These are phyloP conservation scores for Leishmania martiniquensis DNA, from an alignment of 208 protist genomes.

Conservation along the genomic window DNA sequence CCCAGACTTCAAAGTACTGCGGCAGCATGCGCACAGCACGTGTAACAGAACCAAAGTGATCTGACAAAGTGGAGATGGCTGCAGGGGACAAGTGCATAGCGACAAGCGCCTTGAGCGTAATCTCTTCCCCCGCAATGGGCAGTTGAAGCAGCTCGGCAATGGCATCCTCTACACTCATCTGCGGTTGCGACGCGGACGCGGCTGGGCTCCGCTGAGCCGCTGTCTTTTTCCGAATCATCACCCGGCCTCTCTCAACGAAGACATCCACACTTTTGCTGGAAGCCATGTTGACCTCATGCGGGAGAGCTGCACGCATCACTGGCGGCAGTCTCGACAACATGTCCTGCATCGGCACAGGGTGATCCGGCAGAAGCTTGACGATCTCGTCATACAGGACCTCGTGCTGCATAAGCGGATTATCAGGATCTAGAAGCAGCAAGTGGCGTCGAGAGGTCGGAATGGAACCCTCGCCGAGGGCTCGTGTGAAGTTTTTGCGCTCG, in stretches of 20 bases:
- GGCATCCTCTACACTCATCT: conserved; percentile 71
- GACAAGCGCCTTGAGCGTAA: conserved; percentile 45
- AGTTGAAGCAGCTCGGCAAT: conserved; percentile 66
- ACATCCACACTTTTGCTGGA: conserved; percentile 36
- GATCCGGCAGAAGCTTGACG: conserved; percentile 56
- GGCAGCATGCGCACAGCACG: conserved; percentile 59
- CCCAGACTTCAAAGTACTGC: conserved; percentile 59
- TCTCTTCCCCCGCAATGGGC: conserved; percentile 55
- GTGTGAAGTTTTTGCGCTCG: conserved; percentile 43
- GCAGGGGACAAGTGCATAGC: conserved; percentile 45
- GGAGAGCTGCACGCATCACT: conserved; percentile 65
- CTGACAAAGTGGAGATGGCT: conserved; percentile 42
- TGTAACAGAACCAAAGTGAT: conserved; percentile 61
- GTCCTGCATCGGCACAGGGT: conserved; percentile 35
- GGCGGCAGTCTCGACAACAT: conserved; percentile 61
- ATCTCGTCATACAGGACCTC: conserved; percentile 79
- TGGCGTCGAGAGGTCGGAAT: conserved; percentile 71
- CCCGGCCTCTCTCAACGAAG: conserved; percentile 32
- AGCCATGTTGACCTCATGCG: conserved; percentile 47
- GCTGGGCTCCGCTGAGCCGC: background rate
- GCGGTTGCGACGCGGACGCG: background rate
- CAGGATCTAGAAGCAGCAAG: conserved; percentile 79
- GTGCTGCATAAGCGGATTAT: conserved; percentile 73
- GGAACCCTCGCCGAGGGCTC: conserved; percentile 51
- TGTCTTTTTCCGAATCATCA: conserved; percentile 57